Conservation (phyloP, 2,329 filamentous ascomycete species). For the Cladosporium sp. region DNA sequence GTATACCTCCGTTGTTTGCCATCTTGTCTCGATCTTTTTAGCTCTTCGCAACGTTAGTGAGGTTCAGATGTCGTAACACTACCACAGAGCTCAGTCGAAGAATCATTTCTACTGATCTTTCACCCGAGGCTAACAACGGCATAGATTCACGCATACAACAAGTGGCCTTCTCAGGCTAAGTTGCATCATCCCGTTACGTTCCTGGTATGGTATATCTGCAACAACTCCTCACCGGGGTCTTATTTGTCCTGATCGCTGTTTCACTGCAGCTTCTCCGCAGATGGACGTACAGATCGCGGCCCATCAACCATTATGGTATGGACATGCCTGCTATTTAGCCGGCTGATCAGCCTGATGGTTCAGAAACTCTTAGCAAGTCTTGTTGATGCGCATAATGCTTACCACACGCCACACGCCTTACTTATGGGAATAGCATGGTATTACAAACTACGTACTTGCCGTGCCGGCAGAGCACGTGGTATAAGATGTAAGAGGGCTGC, state of each 20-base stretch:
- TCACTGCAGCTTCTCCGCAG: conserved; percentile 9
- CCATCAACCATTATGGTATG: neutral
- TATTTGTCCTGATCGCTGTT: conserved; percentile 3
- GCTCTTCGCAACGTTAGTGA: neutral
- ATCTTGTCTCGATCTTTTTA: neutral
- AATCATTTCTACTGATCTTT: neutral
- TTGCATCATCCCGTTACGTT: neutral
- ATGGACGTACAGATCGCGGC: neutral
- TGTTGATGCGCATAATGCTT: conserved; percentile 5
- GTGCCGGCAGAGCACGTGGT: neutral
- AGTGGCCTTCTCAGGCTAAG: neutral
- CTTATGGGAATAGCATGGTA: neutral
- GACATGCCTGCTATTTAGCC: neutral
- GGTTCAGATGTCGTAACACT: neutral
- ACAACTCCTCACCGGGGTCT: neutral
- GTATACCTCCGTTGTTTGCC: conserved; percentile 32
- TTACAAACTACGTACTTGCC: neutral
- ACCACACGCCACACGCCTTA: neutral
- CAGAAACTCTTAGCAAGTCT: conserved; percentile 12
- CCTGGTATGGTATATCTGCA: neutral
- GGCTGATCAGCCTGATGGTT: neutral
- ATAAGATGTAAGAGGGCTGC: neutral
- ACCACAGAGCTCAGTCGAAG: neutral
- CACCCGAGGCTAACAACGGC: neutral
- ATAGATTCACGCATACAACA: neutral